Conservation (phyloP, 176 grass and related monocot species). For the Tillandsia leiboldiana region DNA sequence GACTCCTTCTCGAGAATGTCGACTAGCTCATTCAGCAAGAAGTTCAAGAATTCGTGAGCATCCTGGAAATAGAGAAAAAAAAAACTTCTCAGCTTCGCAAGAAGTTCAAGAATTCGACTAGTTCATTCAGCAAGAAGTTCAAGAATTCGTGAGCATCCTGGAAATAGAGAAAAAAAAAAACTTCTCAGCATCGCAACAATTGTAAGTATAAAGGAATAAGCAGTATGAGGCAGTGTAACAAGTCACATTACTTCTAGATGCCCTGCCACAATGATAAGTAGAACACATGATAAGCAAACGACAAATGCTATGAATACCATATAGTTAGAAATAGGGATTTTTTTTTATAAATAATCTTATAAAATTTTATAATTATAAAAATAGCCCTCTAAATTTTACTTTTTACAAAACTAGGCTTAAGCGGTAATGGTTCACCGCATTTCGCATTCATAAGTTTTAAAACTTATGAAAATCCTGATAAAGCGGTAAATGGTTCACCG, state of each 20-base stretch:
- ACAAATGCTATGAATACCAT: no score
- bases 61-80: conserved; percentile 30
- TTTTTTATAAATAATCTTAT: no score
- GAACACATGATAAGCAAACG: no score
- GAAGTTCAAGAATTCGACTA: conserved; percentile 75
- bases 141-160: conserved; percentile 96
- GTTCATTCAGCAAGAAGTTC: conserved; percentile 88
- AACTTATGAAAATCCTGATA: no score
- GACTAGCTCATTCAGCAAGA: conserved; percentile 87
- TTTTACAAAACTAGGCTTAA: no score
- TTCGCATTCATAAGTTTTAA: no score
- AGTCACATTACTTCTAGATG: neutral
- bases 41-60: conserved; percentile 96
- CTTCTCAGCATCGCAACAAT: neutral
- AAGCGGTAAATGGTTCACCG: no score
- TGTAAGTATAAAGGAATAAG: neutral
- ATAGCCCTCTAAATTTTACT: no score
- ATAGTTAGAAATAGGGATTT: neutral
- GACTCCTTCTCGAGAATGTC: conserved; percentile 90
- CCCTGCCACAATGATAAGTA: neutral
- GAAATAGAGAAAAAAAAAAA: neutral
- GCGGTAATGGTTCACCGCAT: no score
- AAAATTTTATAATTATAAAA: no score
- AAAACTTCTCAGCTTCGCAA: no score
- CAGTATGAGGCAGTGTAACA: neutral